Base-by-base conservation (phyloP, 2,329 filamentous ascomycete genomes). In the Paraconiothyrium brasiliense region DNA sequence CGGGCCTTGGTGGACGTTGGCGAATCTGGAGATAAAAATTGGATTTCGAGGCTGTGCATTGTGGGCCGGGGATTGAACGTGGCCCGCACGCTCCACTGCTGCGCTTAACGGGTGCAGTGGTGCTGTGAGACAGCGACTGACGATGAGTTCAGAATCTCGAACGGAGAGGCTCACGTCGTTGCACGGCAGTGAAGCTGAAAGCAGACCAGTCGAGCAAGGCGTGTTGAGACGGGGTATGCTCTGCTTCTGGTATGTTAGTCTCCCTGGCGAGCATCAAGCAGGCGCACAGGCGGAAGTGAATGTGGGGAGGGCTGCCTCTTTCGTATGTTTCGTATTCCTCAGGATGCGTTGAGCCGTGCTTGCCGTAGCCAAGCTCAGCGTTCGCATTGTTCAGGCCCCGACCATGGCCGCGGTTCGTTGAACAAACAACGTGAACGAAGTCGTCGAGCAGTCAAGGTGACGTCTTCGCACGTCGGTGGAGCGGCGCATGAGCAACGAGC, bases 21-120 rank as follows among this genome's bases (percentile, higher is more conserved):
- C 39, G 32, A 37, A 32, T 20, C n/a, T 44, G 35, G 16, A 22
- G 20, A 55, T 57, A 32, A 57, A 57, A 57, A 57, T 20, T 57
- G 54, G 54, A 57, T 30, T 49, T 57, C 2, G 54, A 49, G 54
- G 54, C 54, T 57, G 54, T 57, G 54, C 54, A 49, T 14, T 39
- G 54, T 39, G 54, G 54, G 44, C 46, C 34, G 54, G 54, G 35
- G 39, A 20, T 30, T 24, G 46, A 57, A 37, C 11, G 44, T 48
- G 20, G 54, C 39, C 10, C 39, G 52, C 52, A 47, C 43, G 41
- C 41, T 22, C 41, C 39, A 44, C 37, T 7, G 14, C 8, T 48
- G 7, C 46, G 20, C 32, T 48, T 37, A 11, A 2, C 4, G n/a
- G 1, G 20, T 22, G n/a, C 2, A 16, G 2, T 22, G 41, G 9